Evolutionary conservation across 495 filamentous ascomycete genomes (phyloP), one percentile per base, ranked within the genome.

Genomic region (Xylaria curta): DNA sequence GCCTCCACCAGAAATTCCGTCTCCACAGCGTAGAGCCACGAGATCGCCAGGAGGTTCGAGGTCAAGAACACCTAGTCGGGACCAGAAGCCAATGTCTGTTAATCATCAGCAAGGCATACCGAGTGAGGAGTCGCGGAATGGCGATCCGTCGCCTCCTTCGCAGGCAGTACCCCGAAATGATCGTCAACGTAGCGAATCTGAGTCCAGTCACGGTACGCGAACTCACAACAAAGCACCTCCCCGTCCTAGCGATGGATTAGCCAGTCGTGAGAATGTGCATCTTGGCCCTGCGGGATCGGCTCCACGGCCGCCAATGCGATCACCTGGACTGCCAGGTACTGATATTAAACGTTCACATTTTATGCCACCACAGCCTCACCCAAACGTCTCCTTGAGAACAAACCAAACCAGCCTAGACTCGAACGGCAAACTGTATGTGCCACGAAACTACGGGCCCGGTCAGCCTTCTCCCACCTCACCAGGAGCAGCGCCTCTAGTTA

Each of bases 101-200:
- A 74, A 78, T 15, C 83, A 84, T 56, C 74, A 78, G 31, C 80
- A 82, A 53, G 81, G 81, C 2, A 77, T 76, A n/a, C 79, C 81
- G 0, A 83, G 81, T 51, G 81, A 82, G 17, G 85, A 84, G 36
- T 69, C 70, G 12, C 56, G 49, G 26, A 67, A 73, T 19, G 72
- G 72, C 44, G 76, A 65, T 49, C 81, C 74, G 26, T 76, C 73
- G 28, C 76, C 76, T 15, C 70, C 58, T 19, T 75, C 79, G 17
- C 76, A 75, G 47, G 76, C 78, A 19, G 74, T 76, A 13, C 70
- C 63, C 0, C 70, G 65, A 33, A 71, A 82, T 4, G 86, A 86
- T 38, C 81, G 89, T 38, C 88, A 90, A 61, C 85, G 90, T 31
- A 91, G 90, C 54, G 86, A 84, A 63, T 92, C 91, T 0, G 89